Base-by-base conservation (phyloP, 495 filamentous ascomycete species). In the Penicillium cosmopolitanum region DNA sequence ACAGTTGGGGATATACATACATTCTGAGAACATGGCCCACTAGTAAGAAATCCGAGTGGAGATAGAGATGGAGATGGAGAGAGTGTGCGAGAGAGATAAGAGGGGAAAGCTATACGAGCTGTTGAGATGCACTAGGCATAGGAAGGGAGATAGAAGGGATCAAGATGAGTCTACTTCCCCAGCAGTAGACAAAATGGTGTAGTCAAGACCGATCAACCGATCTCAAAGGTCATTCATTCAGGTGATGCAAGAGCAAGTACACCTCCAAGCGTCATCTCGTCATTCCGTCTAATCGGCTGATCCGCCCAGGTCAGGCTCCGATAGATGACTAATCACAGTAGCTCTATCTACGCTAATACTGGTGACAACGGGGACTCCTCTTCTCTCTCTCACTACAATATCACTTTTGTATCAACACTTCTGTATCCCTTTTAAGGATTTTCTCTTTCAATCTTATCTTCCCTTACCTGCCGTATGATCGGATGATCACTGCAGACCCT, bases 11-110 rank as follows among this genome's bases (percentile, higher is more conserved):
- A 4, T 6, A 38, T 19, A 82, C 93, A 80, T 84, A 96, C 93
- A 97, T 89, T 97, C 94, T 35, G 94, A 98, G 77, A 98, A 98
- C 94, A 98, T 98, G 73, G 67, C 76, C 71, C 60, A 50, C 58
- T 66, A 54, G 58, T 53, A 53, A 43, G 25, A 50, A 57, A 53
- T 58, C 52, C 52, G 42, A 63, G 61, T 64, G 59, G 48, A 61
- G 51, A 66, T 56, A 38, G 28, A 38, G 36, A 38, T 63, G 55
- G 51, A 57, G 54, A 60, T 18, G 46, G 56, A 4, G 36, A 38
- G 15, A n/a, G 12, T 13, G 36, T n/a, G 11, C 0, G 44, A 55
- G 51, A 48, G 44, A 18, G 15, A 44, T 16, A 16, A 44, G 42
- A 44, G 34, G 13, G 23, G 44, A n/a, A 55, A 54, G 51, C 12